These are phyloP conservation scores for Paraconiothyrium brasiliense DNA, from an alignment of 2,329 filamentous ascomycete genomes.

Conservation along the genomic window DNA sequence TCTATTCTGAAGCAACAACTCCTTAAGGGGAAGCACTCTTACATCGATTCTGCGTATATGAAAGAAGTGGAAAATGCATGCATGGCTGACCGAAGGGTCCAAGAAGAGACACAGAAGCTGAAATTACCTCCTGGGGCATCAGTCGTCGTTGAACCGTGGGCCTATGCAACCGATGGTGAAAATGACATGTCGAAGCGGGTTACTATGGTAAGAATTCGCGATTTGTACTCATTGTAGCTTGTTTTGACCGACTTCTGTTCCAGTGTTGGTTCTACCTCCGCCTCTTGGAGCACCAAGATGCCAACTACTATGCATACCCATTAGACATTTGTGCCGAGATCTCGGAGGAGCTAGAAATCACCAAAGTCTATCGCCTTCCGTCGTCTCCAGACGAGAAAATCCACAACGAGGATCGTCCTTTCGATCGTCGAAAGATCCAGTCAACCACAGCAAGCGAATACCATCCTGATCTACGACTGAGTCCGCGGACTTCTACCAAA, in stretches of 20 bases:
- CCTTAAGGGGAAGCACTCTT: conserved; percentile 56
- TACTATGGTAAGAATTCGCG: conserved; percentile 56
- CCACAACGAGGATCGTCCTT: conserved; percentile 46
- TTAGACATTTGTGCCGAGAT: conserved; percentile 64
- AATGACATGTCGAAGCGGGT: conserved; percentile 60
- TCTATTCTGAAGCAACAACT: conserved; percentile 40
- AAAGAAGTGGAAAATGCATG: conserved; percentile 59
- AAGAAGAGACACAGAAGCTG: conserved; percentile 55
- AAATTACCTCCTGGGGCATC: conserved; percentile 56
- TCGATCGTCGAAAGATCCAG: conserved; percentile 56
- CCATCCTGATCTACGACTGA: conserved; percentile 30
- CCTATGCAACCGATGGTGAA: conserved; percentile 64
- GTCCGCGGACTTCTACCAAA: conserved; percentile 27
- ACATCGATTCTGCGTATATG: conserved; percentile 61
- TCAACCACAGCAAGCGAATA: conserved; percentile 31
- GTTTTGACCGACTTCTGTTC: not conserved
- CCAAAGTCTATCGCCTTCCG: conserved; percentile 61
- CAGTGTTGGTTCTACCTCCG: conserved; percentile 54
- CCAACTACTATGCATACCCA: conserved; percentile 68
- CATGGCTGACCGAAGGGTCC: conserved; percentile 54
- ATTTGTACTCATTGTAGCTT: not conserved
- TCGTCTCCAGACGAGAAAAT: conserved; percentile 50
- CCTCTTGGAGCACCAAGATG: conserved; percentile 54
- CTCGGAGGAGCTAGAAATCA: conserved; percentile 60
- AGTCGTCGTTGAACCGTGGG: conserved; percentile 64